Conservation (phyloP, 768 basidiomycete genomes). For the Boletellus ananiceps region DNA sequence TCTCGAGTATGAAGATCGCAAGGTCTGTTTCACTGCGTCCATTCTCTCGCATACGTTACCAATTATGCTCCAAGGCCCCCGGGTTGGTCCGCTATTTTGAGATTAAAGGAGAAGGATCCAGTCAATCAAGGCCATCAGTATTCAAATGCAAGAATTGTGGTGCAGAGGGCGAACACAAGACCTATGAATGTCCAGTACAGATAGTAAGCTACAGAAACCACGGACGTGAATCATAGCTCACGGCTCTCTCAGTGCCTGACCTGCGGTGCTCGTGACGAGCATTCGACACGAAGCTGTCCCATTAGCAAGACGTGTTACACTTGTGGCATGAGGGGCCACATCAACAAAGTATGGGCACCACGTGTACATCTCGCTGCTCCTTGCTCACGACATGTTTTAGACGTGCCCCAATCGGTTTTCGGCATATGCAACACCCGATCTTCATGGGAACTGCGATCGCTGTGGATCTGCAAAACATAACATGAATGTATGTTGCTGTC, state of each 20-base stretch:
- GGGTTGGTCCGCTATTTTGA: slow-evolving; percentile 64
- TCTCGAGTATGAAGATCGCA: slow-evolving; percentile 65
- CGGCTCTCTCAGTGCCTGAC: slow-evolving; percentile 57
- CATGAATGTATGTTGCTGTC: slow-evolving; percentile 46
- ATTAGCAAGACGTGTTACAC: slow-evolving; percentile 76
- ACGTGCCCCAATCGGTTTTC: slow-evolving; percentile 64
- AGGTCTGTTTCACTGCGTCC: slow-evolving; percentile 36
- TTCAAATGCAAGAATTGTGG: slow-evolving; percentile 76
- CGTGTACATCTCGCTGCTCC: neutral
- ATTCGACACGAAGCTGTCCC: slow-evolving; percentile 71
- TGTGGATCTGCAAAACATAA: slow-evolving; percentile 65
- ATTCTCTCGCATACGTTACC: neutral
- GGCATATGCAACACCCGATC: slow-evolving; percentile 16
- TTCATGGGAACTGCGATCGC: slow-evolving; percentile 55
- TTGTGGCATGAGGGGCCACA: slow-evolving; percentile 83
- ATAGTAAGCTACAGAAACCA: slow-evolving; percentile 48
- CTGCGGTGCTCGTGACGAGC: slow-evolving; percentile 77
- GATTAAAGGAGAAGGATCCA: slow-evolving; percentile 36
- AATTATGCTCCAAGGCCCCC: slow-evolving; percentile 36
- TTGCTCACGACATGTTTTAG: slow-evolving; percentile 31
- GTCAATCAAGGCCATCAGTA: slow-evolving; percentile 38
- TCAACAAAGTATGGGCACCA: slow-evolving; percentile 46
- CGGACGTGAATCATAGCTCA: neutral
- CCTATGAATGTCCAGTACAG: slow-evolving; percentile 61
- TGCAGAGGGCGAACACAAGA: slow-evolving; percentile 65